Conservation (phyloP, 2,329 filamentous ascomycete genomes). For the Colletotrichum eremochloae region DNA sequence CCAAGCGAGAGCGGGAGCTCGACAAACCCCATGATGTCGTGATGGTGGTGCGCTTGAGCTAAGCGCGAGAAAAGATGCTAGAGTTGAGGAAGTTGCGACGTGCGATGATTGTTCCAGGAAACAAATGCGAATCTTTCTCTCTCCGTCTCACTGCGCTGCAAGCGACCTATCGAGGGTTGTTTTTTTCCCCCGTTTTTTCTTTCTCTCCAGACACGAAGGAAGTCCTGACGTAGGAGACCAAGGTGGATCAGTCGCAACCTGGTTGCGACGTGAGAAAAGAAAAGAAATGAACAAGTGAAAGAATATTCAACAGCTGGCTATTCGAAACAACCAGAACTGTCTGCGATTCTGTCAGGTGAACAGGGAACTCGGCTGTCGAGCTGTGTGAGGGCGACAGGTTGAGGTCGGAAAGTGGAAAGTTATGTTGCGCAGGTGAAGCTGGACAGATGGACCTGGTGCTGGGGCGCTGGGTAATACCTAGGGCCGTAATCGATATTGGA, state of each 20-base stretch:
- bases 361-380: conserved; percentile 44
- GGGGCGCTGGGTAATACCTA: conserved; percentile 23
- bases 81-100: conserved; percentile 13
- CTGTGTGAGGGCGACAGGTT: conserved; percentile 41
- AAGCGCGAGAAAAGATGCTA: conserved; percentile 25
- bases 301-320: conserved; percentile 37
- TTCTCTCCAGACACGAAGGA: conserved; percentile 36
- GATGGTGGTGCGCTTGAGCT: conserved; percentile 32
- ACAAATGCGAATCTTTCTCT: conserved; percentile 1
- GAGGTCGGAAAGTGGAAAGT: conserved; percentile 22
- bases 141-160: conserved; percentile 16
- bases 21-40: conserved; percentile 50
- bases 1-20: not conserved
- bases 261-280: conserved; percentile 33
- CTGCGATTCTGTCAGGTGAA: conserved; percentile 42
- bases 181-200: not conserved
- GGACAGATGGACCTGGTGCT: conserved; percentile 27
- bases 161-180: conserved; percentile 7
- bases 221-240: conserved; percentile 35
- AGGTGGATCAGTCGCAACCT: conserved; percentile 37
- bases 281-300: conserved; percentile 39
- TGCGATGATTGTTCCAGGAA: conserved; percentile 6
- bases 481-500: conserved; percentile 40
- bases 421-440: conserved; percentile 38
- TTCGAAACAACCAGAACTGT: conserved; percentile 15